Conservation (phyloP, 2,329 filamentous ascomycete species). For the Penicillium sp. region DNA sequence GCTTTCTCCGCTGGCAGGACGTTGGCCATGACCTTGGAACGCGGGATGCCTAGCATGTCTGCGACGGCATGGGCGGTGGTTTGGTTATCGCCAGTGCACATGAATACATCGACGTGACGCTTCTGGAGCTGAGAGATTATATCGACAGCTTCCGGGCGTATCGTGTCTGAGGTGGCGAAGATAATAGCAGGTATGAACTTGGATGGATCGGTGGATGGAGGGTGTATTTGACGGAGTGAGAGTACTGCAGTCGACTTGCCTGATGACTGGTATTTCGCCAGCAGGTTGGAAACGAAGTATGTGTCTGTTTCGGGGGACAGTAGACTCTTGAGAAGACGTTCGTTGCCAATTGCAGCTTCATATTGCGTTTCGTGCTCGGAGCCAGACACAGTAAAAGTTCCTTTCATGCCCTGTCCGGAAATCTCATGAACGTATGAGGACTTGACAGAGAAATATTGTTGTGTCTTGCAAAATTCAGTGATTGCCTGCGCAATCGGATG, state of each 20-base stretch:
- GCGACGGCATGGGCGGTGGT: constrained; percentile 81
- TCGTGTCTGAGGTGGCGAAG: constrained; percentile 76
- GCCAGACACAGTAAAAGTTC: constrained; percentile 45
- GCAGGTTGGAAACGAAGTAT: constrained; percentile 35
- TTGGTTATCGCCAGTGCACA: constrained; percentile 90
- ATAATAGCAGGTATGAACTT: constrained; percentile 57
- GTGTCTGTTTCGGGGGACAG: constrained; percentile 33
- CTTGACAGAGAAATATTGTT: constrained; percentile 27
- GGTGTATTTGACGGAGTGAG: constrained; percentile 36
- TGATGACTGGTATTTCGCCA: constrained; percentile 42
- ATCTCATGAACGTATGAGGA: constrained; percentile 53
- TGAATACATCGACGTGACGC: constrained; percentile 74
- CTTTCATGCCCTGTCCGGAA: constrained; percentile 59
- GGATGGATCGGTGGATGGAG: constrained; percentile 14
- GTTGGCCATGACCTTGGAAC: constrained; percentile 76
- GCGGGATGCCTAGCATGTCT: constrained; percentile 69
- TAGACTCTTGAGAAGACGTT: constrained; percentile 48
- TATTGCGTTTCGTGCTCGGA: constrained; percentile 30
- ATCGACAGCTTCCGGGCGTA: constrained; percentile 68
- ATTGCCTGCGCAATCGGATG: constrained; percentile 61
- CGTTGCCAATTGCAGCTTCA: constrained; percentile 59
- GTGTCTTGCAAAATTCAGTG: constrained; percentile 48
- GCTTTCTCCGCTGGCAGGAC: constrained; percentile 81
- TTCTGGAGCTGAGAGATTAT: constrained; percentile 66
- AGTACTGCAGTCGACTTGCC: constrained; percentile 49